These are phyloP conservation scores for Maudiozyma saulgeensis DNA, from an alignment of 805 yeast species.

Conservation along the genomic window DNA sequence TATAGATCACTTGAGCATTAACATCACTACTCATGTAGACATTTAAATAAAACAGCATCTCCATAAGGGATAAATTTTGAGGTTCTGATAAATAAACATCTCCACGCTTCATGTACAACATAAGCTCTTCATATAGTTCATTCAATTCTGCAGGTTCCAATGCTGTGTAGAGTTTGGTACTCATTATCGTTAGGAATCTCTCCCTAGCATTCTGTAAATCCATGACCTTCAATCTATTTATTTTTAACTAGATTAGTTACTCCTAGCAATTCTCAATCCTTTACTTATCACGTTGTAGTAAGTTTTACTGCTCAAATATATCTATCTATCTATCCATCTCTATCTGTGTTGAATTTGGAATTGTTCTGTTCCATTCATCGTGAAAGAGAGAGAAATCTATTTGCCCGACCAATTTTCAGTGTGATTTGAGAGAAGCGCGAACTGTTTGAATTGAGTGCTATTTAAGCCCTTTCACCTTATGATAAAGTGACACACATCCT, in stretches of 20 bases:
- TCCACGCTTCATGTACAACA: constrained; percentile 14
- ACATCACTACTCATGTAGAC: constrained; percentile 54
- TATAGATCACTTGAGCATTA: constrained; percentile 61
- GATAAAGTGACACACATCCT: too few species aligned
- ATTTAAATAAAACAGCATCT: constrained; percentile 60
- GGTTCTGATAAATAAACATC: constrained; percentile 24
- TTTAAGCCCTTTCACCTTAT: too few species aligned
- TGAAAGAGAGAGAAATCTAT: too few species aligned
- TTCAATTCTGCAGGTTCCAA: constrained; percentile 37
- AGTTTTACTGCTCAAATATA: too few species aligned
- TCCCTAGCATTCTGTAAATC: constrained; percentile 25
- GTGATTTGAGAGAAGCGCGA: too few species aligned
- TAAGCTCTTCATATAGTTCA: constrained; percentile 33
- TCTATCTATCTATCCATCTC: too few species aligned
- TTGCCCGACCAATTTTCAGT: too few species aligned
- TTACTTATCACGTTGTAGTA: too few species aligned
- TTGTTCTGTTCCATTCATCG: too few species aligned
- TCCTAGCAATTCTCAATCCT: neutral
- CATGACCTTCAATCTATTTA: neutral
- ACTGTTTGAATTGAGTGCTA: too few species aligned
- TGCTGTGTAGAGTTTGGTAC: constrained; percentile 41
- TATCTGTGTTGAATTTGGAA: too few species aligned
- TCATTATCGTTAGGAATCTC: constrained; percentile 41
- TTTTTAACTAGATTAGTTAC: neutral
- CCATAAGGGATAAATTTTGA: constrained; percentile 50